Conservation (phyloP, 352 stramenopile genomes). For the Pythium rishiriense region DNA sequence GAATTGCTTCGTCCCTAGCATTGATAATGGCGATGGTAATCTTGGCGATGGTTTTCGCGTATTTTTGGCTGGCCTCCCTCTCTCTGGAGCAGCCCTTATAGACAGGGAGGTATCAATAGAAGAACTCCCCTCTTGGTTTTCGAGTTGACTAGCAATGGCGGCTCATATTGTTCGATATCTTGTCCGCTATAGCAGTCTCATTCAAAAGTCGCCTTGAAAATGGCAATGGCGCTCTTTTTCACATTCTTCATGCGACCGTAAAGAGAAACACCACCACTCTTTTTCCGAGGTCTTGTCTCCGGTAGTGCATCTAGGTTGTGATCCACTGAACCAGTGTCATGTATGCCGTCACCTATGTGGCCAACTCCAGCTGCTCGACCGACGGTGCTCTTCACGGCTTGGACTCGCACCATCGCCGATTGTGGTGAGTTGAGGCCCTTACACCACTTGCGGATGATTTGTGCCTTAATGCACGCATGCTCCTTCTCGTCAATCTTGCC, state of each 20-base stretch:
- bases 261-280: constrained; percentile 42
- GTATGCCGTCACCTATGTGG: not conserved
- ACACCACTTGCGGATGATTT: constrained; percentile 84
- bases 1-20: not conserved
- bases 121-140: not conserved
- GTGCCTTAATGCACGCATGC: constrained; percentile 77
- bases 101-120: constrained; percentile 13
- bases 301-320: constrained; percentile 23
- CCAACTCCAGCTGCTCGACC: constrained; percentile 1
- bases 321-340: constrained; percentile 2
- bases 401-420: constrained; percentile 74
- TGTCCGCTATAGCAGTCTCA: constrained; percentile 29
- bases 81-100: not conserved
- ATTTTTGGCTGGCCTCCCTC: constrained; percentile 18
- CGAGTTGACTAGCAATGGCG: not conserved
- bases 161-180: constrained; percentile 14
- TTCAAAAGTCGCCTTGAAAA: constrained; percentile 85
- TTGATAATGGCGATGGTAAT: not conserved
- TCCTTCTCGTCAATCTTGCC: constrained; percentile 87
- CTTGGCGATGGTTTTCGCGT: not conserved
- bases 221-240: constrained; percentile 76
- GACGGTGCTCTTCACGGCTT: constrained; percentile 54
- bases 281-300: constrained; percentile 32
- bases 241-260: constrained; percentile 85
- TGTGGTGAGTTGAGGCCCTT: constrained; percentile 79